Base-by-base conservation (phyloP, 176 grass and related monocot species). In the Phoenix roebelenii region DNA sequence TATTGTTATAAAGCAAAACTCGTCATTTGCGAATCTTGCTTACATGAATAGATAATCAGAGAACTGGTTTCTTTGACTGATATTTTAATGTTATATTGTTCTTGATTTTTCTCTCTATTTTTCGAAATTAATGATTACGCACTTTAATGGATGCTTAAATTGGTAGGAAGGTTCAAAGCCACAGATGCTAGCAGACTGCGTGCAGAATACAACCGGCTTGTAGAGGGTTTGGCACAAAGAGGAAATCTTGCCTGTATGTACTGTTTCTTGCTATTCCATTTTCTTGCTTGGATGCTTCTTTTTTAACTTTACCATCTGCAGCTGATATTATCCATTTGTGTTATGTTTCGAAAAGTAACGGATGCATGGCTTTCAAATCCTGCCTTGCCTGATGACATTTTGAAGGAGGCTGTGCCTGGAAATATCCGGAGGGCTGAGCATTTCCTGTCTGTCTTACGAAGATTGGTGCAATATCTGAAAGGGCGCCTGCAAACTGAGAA, bases 131-230 rank as follows among this genome's bases (percentile, higher is more conserved):
- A 32, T 23, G 23, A 39, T 53, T 23, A 70, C 52, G 66, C 57
- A 54, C 53, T 61, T 71, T 57, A 69, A 71, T 77, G 61, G 80
- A 70, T 65, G 63, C 54, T 78, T 68, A 71, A 76, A 87, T 82
- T 90, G 86, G 68, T 90, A 96, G 92, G 83, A 96, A 96, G 92
- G 92, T 89, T 96, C 55, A 90, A 97, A 87, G 86, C 92, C 57
- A 90, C 87, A 3, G 92, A 97, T 85, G 92, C 92, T 74, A 78
- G 82, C 55, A 97, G 86, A 75, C 75, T 97, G 39, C 83, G 92
- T 54, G 76, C 81, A 54, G 92, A 97, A 58, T 97, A 97, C 84
- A 97, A 90, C 39, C 70, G 92, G 15, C 65, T 97, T 39, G 87
- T 97, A 23, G 83, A 88, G 52, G 92, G 92, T 20, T 74, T 97